phyloP scores from a whole-genome alignment of 2,329 filamentous ascomycete species.

The Coniochaeta ligniaria region DNA sequence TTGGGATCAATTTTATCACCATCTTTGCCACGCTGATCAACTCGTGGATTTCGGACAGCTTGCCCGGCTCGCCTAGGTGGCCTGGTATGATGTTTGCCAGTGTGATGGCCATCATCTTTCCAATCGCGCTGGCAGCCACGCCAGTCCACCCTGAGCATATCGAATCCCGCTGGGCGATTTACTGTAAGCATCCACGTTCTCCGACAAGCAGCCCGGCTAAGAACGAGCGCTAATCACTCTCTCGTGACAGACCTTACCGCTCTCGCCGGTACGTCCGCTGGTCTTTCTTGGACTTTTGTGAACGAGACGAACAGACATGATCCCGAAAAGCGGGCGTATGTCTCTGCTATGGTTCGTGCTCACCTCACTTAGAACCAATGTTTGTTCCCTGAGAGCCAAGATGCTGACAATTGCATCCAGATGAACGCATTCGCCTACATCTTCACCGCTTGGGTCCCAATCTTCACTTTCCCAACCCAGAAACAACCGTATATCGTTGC shows the following conservation, averaged over 20 bases:
- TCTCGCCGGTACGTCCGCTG: slow-evolving; percentile 12
- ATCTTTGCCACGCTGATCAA: slow-evolving; percentile 14
- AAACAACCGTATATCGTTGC: slow-evolving; percentile 20
- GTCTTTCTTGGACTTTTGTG: slow-evolving; percentile 19
- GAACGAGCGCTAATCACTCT: neutral
- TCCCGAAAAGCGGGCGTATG: slow-evolving; percentile 19
- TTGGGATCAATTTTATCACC: slow-evolving; percentile 17
- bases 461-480: slow-evolving; percentile 21
- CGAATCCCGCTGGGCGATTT: slow-evolving; percentile 14
- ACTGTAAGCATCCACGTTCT: slow-evolving; percentile 9
- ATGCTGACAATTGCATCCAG: slow-evolving; percentile 4
- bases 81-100: slow-evolving; percentile 17
- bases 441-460: slow-evolving; percentile 20
- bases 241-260: slow-evolving; percentile 12
- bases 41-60: slow-evolving; percentile 17
- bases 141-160: slow-evolving; percentile 15
- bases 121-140: slow-evolving; percentile 15
- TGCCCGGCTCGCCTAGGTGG: slow-evolving; percentile 16
- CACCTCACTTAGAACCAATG: neutral
- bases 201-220: neutral
- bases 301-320: slow-evolving; percentile 17
- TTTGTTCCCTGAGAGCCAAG: neutral
- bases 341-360: slow-evolving; percentile 15
- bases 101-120: slow-evolving; percentile 16
- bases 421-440: slow-evolving; percentile 21